These are phyloP conservation scores for Tuber aestivum DNA, from an alignment of 495 filamentous ascomycete species.

Conservation along the genomic window DNA sequence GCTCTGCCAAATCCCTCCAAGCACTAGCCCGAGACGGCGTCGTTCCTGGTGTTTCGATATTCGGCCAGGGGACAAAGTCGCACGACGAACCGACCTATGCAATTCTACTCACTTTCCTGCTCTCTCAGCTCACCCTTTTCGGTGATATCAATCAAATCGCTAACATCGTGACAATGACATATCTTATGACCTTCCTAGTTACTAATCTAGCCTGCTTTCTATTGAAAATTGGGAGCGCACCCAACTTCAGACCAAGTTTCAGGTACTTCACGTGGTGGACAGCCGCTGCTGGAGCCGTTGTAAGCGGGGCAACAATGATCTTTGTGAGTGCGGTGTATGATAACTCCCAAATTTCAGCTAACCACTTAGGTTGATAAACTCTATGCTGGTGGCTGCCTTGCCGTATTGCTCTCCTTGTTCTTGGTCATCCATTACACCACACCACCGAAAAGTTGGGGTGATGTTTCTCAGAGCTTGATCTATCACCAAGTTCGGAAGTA, in stretches of 20 bases:
- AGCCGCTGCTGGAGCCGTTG: conserved; percentile 63
- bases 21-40: conserved; percentile 75
- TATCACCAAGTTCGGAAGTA: conserved; percentile 92
- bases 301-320: conserved; percentile 76
- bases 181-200: conserved; percentile 68
- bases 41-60: conserved; percentile 66
- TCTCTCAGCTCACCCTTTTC: conserved; percentile 74
- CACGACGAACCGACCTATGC: conserved; percentile 72
- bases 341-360: not conserved
- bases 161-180: conserved; percentile 82
- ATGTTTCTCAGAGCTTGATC: conserved; percentile 82
- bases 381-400: conserved; percentile 70
- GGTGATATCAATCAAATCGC: conserved; percentile 84
- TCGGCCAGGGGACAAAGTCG: conserved; percentile 67
- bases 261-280: conserved; percentile 78
- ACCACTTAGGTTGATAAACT: conserved; percentile 58
- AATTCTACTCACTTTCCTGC: conserved; percentile 67
- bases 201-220: conserved; percentile 84
- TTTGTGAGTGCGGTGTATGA: conserved; percentile 49
- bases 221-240: conserved; percentile 84
- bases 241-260: conserved; percentile 83
- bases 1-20: conserved; percentile 80
- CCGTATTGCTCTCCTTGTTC: conserved; percentile 67
- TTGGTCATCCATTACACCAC: conserved; percentile 77
- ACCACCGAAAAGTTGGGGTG: conserved; percentile 82